A percentile compares a stretch with the other conserved stretches of the same genome.
These are phyloP conservation scores for Neurospora sp. DNA, from an alignment of 495 filamentous ascomycete genomes.

Conservation along the genomic window DNA sequence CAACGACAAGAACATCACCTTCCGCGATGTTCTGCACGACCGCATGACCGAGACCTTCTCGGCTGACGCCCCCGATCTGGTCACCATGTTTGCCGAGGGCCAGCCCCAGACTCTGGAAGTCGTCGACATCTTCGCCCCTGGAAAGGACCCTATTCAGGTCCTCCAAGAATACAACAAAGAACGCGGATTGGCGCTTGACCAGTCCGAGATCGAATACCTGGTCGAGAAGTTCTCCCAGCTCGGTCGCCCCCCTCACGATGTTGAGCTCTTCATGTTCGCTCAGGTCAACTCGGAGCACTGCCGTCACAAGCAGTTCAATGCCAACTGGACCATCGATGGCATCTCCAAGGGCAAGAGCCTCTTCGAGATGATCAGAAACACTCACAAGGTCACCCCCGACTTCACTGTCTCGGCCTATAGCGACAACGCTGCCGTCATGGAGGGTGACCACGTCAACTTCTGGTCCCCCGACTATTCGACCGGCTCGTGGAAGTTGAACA, in stretches of 20 bases:
- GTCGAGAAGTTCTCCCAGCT: constrained; percentile 71
- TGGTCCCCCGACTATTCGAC: constrained; percentile 83
- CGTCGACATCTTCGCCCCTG: constrained; percentile 56
- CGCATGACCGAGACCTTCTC: constrained; percentile 85
- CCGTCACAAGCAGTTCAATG: constrained; percentile 82
- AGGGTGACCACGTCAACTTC: constrained; percentile 63
- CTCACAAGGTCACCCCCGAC: constrained; percentile 66
- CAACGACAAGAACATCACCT: constrained; percentile 41
- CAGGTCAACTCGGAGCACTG: constrained; percentile 86
- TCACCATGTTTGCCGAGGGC: constrained; percentile 70
- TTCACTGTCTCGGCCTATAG: constrained; percentile 90
- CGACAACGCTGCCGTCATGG: constrained; percentile 89
- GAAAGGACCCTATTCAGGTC: constrained; percentile 52
- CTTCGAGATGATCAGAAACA: constrained; percentile 93
- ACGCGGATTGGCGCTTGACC: constrained; percentile 76
- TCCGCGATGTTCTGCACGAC: constrained; percentile 69
- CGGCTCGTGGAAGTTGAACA: constrained; percentile 77
- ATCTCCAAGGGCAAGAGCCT: constrained; percentile 64
- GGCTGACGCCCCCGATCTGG: constrained; percentile 52
- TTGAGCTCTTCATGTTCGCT: constrained; percentile 98
- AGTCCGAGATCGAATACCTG: constrained; percentile 86
- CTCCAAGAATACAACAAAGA: constrained; percentile 73
- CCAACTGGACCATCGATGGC: constrained; percentile 94
- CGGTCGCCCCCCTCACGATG: constrained; percentile 70
- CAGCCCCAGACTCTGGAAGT: constrained; percentile 58